Conservation (phyloP, 257 asterid genomes). For the Capsicum rhomboideum region DNA sequence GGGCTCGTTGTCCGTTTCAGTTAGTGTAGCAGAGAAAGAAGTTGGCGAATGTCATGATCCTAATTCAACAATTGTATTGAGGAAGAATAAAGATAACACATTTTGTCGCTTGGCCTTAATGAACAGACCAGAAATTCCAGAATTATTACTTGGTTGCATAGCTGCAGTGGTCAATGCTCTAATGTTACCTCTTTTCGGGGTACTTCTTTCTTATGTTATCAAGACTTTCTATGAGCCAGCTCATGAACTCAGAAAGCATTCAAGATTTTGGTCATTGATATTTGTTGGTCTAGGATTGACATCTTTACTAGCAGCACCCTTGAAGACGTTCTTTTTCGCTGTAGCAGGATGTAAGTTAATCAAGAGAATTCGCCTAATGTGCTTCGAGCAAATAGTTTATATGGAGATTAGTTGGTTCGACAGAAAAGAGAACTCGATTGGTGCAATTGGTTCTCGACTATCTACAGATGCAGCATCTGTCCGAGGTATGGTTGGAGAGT, state of each 20-base stretch:
- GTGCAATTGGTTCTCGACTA: conserved; percentile 26
- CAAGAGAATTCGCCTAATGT: conserved; percentile 34
- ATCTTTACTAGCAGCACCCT: conserved; percentile 42
- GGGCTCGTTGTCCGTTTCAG: conserved; percentile 50
- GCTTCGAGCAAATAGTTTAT: conserved; percentile 69
- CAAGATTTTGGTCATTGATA: background rate
- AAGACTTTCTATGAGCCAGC: conserved; percentile 22
- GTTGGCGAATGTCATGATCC: background rate
- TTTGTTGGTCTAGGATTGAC: conserved; percentile 33
- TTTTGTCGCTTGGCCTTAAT: conserved; percentile 46
- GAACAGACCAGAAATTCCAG: conserved; percentile 68
- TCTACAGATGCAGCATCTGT: conserved; percentile 41
- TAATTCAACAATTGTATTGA: background rate
- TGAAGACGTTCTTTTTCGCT: background rate
- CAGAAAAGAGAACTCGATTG: conserved; percentile 1
- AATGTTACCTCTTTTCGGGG: conserved; percentile 59
- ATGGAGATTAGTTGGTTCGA: conserved; percentile 29
- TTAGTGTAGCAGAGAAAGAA: conserved; percentile 29
- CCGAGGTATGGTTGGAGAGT: conserved; percentile 84
- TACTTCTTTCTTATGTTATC: conserved; percentile 52
- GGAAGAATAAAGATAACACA: conserved; percentile 28
- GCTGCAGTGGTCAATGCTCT: conserved; percentile 67
- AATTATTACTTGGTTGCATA: conserved; percentile 37
- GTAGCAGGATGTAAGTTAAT: background rate
- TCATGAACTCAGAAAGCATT: background rate